Evolutionary conservation across 352 stramenopile genomes (phyloP), one percentile per base, ranked within the genome.

Genomic region (Pythium dissotocum): DNA sequence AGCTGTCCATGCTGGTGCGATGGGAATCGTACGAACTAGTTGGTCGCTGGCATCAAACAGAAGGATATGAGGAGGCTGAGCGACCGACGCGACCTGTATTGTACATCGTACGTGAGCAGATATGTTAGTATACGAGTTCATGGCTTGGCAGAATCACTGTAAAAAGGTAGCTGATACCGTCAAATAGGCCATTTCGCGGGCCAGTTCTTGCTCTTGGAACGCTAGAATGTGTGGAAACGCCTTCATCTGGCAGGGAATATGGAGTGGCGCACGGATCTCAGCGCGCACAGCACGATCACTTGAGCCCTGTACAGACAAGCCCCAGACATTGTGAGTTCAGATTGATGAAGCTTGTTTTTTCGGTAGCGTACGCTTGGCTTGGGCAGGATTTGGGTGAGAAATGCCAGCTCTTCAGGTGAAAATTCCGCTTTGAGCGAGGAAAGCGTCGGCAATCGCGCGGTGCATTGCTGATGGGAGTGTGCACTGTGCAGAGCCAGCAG

Each of bases 221-320:
- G 49, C 44, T 16, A 70, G 49, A 24, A 85, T 28, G 35, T 80
- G 69, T 6, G 72, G 68, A 28, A 82, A 85, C 14, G 33, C 51
- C 24, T 70, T 64, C 33, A 85, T 58, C 13, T 82, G 77, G 58
- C 76, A 83, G 26, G 76, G 61, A 62, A 80, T 82, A 48, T 82
- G 76, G 9, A 83, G 38, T 14, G 78, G 73, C 30, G 71, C 78
- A 4, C 78, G 78, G 53, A 85, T 53, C 53, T 82, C 78, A 0
- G 61, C 73, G 26, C 69, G 65, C 6, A 62, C 52, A n/a, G 58
- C 49, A 32, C 24, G 24, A 7, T 4, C 46, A 38, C 44, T 49
- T n/a, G 46, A 6, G 14, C 49, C 65, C 64, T 70, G 52, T 48
- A 40, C 24, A 32, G 18, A 5, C 38, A 2, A 42, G 32, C 16